Evolutionary conservation across 2,329 filamentous ascomycete species (phyloP), one percentile per base, ranked within the genome.

Genomic region (Penicillium sp.): DNA sequence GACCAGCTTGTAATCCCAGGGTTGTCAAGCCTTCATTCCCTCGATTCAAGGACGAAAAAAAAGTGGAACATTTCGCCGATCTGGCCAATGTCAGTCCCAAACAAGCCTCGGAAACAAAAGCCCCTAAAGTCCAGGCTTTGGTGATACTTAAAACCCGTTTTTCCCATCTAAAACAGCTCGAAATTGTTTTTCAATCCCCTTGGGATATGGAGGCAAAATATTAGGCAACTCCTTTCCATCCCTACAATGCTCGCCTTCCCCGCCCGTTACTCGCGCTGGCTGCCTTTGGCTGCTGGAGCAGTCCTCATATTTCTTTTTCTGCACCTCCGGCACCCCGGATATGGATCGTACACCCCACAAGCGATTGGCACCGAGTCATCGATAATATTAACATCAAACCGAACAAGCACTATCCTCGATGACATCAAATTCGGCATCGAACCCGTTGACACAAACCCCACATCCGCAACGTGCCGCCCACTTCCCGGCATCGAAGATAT

Each of bases 401-500:
- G 21, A 19, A 45, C 37, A 33, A 26, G 13, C 26, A n/a, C 35
- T 16, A 31, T 26, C n/a, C 31, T 14, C 22, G 52, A 58, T 26
- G 44, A 53, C 21, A 50, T 49, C 41, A 39, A 49, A 26, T 21
- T n/a, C 47, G 21, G 37, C 29, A 13, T 22, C 35, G n/a, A 24
- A 16, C 6, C 24, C 48, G 22, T n/a, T 27, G 19, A 35, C 26
- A 14, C 35, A 33, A 24, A 45, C 11, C 48, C 53, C 52, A 39
- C 60, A 22, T 55, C 61, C 16, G 31, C 48, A 35, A 37, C 60
- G 31, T 76, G 74, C 48, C 72, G 68, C 14, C 56, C 66, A 14
- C 64, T 76, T 3, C 70, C 76, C 7, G 78, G 75, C 14, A 71
- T 80, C 31, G 75, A 82, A 7, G 77, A 86, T 61, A 69, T 86